These are phyloP conservation scores for Balamuthia mandrillaris DNA, from an alignment of 208 protist genomes.

Conservation along the genomic window DNA sequence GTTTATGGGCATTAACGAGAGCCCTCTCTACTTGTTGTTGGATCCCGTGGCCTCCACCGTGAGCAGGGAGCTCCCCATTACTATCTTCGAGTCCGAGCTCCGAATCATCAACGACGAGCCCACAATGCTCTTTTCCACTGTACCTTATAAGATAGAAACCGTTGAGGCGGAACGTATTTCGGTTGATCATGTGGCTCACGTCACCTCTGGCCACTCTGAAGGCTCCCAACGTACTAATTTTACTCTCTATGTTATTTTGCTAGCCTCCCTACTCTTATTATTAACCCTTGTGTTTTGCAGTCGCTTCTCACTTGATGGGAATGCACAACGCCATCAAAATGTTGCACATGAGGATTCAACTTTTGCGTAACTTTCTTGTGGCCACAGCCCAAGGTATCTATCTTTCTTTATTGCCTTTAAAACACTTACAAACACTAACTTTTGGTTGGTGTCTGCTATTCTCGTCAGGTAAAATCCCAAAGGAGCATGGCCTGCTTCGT, in stretches of 20 bases:
- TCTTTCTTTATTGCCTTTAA: not conserved
- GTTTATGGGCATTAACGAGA: conserved; percentile 63
- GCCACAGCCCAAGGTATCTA: conserved; percentile 34
- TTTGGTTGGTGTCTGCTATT: not conserved
- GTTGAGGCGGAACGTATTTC: conserved; percentile 61
- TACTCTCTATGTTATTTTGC: not conserved
- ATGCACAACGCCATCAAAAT: conserved; percentile 66
- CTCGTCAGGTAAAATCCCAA: conserved; percentile 31
- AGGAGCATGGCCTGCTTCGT: conserved; percentile 60
- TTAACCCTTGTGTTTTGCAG: conserved; percentile 5
- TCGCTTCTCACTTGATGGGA: conserved; percentile 50
- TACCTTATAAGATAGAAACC: conserved; percentile 52
- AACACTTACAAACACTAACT: not conserved
- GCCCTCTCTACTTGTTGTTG: conserved; percentile 57
- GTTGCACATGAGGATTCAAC: conserved; percentile 55
- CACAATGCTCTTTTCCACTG: conserved; percentile 47
- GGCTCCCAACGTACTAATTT: conserved; percentile 42
- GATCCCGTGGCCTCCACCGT: conserved; percentile 32
- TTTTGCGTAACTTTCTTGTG: conserved; percentile 49
- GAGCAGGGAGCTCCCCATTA: conserved; percentile 56
- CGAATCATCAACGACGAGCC: conserved; percentile 51
- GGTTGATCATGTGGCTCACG: conserved; percentile 63
- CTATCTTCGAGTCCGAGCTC: conserved; percentile 61
- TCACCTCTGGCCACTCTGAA: conserved; percentile 15
- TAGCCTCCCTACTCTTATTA: not conserved